phyloP scores from a whole-genome alignment of 1,139 yeast genomes.

The Sugiyamaella paludigena region DNA sequence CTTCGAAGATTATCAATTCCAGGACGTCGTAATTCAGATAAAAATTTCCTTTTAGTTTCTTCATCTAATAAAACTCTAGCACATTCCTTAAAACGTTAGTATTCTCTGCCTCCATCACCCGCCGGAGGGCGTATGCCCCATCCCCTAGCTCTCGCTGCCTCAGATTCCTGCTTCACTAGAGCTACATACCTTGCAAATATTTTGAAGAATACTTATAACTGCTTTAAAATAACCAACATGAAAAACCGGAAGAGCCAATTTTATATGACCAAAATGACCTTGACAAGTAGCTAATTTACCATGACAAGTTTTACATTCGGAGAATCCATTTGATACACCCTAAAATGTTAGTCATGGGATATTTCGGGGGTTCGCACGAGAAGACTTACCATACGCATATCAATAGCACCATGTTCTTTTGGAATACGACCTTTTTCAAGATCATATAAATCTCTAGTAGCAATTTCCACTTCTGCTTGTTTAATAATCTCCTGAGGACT shows the following conservation, averaged over 20 bases:
- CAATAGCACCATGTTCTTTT: slow-evolving; percentile 82
- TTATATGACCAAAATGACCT: slow-evolving; percentile 96
- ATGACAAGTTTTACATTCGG: slow-evolving; percentile 87
- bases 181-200: slow-evolving; percentile 62
- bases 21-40: slow-evolving; percentile 78
- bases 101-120: too few relatives aligned
- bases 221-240: slow-evolving; percentile 97
- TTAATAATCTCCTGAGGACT: slow-evolving; percentile 89
- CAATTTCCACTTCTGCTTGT: slow-evolving; percentile 91
- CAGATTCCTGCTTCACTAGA: too few relatives aligned
- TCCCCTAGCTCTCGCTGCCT: too few relatives aligned
- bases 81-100: slow-evolving; percentile 52
- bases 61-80: slow-evolving; percentile 76
- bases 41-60: slow-evolving; percentile 61
- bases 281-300: slow-evolving; percentile 93
- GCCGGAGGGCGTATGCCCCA: too few relatives aligned
- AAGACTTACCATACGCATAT: slow-evolving; percentile 61
- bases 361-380: neutral
- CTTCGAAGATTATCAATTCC: slow-evolving; percentile 87
- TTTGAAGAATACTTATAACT: slow-evolving; percentile 82
- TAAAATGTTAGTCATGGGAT: slow-evolving; percentile 14
- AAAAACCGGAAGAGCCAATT: slow-evolving; percentile 91
- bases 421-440: slow-evolving; percentile 82
- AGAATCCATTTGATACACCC: slow-evolving; percentile 84
- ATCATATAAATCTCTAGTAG: slow-evolving; percentile 88